Evolutionary conservation across 257 asterid species (phyloP), one percentile per base, ranked within the genome.

Genomic region (Solanum ahanhuiri): DNA sequence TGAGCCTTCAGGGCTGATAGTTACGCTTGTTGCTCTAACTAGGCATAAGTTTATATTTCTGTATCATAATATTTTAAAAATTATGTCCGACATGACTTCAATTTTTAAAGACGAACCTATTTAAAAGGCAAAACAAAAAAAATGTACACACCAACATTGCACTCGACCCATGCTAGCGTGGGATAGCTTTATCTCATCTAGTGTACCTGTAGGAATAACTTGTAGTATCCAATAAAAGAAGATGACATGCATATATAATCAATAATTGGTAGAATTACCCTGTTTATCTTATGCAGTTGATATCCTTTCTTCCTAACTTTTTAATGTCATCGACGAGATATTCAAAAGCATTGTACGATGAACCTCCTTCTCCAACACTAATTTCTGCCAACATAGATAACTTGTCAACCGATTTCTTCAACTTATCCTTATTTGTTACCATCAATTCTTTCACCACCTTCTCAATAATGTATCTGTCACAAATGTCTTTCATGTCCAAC

Each of bases 401-500:
- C 14, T 9, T 14, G 17, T 43, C 66, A n/a, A 90, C 90, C 64
- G 88, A 88, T 69, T 71, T 39, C 87, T 77, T 51, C 63, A 92
- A 91, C 33, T 91, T 93, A 0, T 89, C 91, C 51, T 87, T 90
- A 71, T 91, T 90, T 39, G 22, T 82, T 6, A 87, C 88, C 94
- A 93, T 90, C 0, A 93, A 33, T 3, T 93, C 93, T 76, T 88
- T 89, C 3, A 92, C 88, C 81, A 71, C 85, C 86, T 86, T 88
- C 88, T 90, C 93, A 48, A 93, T 66, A 6, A 83, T 25, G 7
- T 37, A 23, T 69, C 93, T 86, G 54, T 91, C 93, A 51, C 94
- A 92, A 0, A 86, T 89, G 60, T 92, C 96, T 63, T 93, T 93
- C 83, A 93, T 93, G 83, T 93, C 96, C 87, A 93, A 37, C 41